Evolutionary conservation across 1,284 basidiomycete genomes (phyloP).

Genomic region (Tylopilus sp.): DNA sequence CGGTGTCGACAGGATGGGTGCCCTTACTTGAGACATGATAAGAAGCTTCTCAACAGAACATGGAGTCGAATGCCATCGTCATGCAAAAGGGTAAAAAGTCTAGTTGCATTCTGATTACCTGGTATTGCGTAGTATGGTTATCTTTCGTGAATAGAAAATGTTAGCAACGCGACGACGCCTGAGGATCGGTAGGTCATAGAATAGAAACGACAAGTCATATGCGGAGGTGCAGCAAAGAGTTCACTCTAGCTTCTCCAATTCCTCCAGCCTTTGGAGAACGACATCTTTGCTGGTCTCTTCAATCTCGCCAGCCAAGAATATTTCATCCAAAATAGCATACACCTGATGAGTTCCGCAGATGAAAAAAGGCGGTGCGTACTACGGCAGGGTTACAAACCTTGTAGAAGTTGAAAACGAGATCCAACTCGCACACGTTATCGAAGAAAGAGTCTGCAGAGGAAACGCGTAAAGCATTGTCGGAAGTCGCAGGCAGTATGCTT

Average conservation of each 20-base stretch:
- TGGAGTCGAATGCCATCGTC: not conserved
- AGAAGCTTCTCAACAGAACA: not conserved
- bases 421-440: constrained; percentile 95
- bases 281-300: constrained; percentile 98
- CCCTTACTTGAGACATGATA: not conserved
- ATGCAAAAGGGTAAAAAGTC: not conserved
- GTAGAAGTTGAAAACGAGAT: constrained; percentile 99
- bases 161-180: constrained; percentile 14
- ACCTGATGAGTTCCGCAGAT: constrained; percentile 49
- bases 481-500: not conserved
- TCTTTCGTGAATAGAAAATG: constrained; percentile 8
- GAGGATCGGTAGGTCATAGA: constrained; percentile 4
- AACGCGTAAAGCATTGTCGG: not conserved
- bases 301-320: constrained; percentile 98
- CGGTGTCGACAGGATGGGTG: too few relatives aligned
- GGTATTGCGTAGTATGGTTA: not conserved
- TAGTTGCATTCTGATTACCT: constrained; percentile 27
- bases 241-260: constrained; percentile 85
- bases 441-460: constrained; percentile 85
- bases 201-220: constrained; percentile 8
- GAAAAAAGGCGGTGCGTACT: constrained; percentile 6
- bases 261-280: constrained; percentile 84
- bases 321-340: constrained; percentile 96
- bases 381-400: constrained; percentile 53
- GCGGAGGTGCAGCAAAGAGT: not conserved